Base-by-base conservation (phyloP, 2,329 filamentous ascomycete genomes). In the Neopestalotiopsis sp. region DNA sequence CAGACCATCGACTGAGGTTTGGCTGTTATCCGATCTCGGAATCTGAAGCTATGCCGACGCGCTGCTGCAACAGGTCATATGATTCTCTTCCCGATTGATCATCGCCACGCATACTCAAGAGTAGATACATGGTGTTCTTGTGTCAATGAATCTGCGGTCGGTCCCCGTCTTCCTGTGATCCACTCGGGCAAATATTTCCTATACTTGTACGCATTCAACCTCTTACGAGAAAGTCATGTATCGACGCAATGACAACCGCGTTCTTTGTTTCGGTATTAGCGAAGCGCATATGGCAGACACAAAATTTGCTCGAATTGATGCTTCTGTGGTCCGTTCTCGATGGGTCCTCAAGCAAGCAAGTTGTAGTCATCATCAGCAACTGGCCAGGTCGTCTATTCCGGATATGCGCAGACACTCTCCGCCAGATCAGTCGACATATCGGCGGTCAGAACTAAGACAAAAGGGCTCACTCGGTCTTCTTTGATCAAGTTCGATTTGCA, bases 291-390 rank as follows among this genome's bases (percentile, higher is more conserved):
- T 68, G 69, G 66, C 72, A 73, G 70, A 72, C 71, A 69, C 70
- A 53, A 65, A 69, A 70, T 61, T 77, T 83, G 84, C 81, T 84
- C 79, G 82, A 83, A 83, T 72, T 73, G 74, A 76, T 79, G 81
- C 79, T 73, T 68, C 73, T 71, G 76, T 38, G 28, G 32, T 20
- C n/a, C 30, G 59, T 20, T 14, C n/a, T 34, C 32, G 2, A 62
- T 42, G 28, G 28, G 59, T 20, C 74, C 73, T 65, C 67, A 76
- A 68, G 70, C n/a, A 63, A 65, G 62, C 32, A 62, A 30, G 28
- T 49, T 17, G 12, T 24, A 65, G 28, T 17, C 71, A 71, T 68
- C 67, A 62, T 64, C 75, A 72, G 70, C 72, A 74, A 67, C 70
- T 74, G 71, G 69, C 72, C 34, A 38, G 24, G 34, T 38, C 34